Evolutionary conservation across 331 rosid species (phyloP).

Genomic region (Quercus lobata): DNA sequence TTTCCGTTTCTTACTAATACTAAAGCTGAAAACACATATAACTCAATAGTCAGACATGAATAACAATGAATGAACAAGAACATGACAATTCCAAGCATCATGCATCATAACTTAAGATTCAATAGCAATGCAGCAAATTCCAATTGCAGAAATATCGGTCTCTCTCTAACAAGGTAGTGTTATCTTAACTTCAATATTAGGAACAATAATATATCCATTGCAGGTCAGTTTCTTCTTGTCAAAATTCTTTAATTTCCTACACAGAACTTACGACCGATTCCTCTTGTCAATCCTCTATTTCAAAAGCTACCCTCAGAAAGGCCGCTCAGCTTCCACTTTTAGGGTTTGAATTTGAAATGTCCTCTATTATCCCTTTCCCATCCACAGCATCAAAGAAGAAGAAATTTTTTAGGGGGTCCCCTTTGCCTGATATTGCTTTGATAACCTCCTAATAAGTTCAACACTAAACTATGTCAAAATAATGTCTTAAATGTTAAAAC

Average conservation of each 20-base stretch:
- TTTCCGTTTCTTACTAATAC: background rate
- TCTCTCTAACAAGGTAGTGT: background rate
- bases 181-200: background rate
- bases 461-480: background rate
- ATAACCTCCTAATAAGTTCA: constrained; percentile 72
- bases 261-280: background rate
- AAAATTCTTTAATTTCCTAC: background rate
- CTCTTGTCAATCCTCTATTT: background rate
- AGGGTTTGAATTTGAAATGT: constrained; percentile 49
- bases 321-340: constrained; percentile 12
- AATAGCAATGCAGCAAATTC: background rate
- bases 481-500: background rate
- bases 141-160: background rate
- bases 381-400: constrained; percentile 82
- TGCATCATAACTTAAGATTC: background rate
- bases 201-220: background rate
- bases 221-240: constrained; percentile 21
- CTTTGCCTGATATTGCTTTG: constrained; percentile 91
- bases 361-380: constrained; percentile 86
- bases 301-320: background rate
- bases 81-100: background rate
- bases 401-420: constrained; percentile 80
- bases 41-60: background rate
- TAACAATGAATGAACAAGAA: background rate
- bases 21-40: background rate